Conservation (phyloP, 1,284 basidiomycete species). For the Neonothopanus nambi region DNA sequence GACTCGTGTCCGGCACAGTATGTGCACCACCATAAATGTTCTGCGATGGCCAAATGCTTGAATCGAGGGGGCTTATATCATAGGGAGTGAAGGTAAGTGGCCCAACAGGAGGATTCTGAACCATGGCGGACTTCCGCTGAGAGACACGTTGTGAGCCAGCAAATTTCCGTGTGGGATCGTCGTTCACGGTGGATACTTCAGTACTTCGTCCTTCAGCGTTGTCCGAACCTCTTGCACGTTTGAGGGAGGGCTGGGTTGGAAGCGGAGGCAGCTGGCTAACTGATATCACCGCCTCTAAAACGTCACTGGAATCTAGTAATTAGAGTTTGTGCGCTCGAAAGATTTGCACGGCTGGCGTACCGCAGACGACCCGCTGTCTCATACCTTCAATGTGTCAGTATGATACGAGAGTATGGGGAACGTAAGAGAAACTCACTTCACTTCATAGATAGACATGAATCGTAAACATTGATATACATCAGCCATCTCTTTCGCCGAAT, state of each 20-base stretch:
- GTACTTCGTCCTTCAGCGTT: neutral
- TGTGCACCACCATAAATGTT: too few species aligned
- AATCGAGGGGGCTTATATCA: too few species aligned
- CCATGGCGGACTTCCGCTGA: too few species aligned
- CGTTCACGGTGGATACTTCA: neutral
- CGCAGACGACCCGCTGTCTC: constrained; percentile 5
- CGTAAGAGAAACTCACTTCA: constrained; percentile 21
- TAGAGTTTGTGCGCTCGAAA: too few species aligned
- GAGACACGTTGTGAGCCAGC: constrained; percentile 5
- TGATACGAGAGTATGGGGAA: neutral
- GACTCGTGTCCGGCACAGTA: too few species aligned
- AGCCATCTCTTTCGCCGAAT: constrained; percentile 57
- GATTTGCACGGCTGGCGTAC: neutral
- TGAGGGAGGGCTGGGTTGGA: neutral
- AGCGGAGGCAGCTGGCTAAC: constrained; percentile 3
- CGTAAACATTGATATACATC: constrained; percentile 71
- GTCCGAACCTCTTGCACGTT: neutral
- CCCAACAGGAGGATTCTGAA: too few species aligned
- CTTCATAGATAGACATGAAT: constrained; percentile 45
- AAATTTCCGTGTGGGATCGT: neutral
- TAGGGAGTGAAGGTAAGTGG: too few species aligned
- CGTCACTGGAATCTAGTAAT: neutral
- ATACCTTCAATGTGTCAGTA: neutral
- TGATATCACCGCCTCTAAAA: constrained; percentile 1
- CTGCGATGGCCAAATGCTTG: too few species aligned